Conservation (phyloP, 2,329 filamentous ascomycete species). For the Pseudogymnoascus sp. region DNA sequence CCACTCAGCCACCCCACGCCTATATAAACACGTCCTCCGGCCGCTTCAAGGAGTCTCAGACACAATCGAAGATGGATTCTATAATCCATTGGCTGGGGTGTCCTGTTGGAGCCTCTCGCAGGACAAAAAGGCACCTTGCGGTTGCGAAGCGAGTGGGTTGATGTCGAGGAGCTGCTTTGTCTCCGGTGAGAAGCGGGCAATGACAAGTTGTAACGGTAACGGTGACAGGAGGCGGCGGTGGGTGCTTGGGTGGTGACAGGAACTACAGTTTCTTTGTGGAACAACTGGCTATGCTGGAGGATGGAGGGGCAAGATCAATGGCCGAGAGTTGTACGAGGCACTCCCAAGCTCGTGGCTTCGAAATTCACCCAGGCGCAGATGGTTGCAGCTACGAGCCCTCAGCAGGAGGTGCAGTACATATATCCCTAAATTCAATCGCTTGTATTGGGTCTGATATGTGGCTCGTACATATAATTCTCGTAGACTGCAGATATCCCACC, state of each 20-base stretch:
- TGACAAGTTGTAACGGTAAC: not conserved
- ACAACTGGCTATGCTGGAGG: not conserved
- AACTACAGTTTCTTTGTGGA: not conserved
- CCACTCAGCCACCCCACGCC: not conserved
- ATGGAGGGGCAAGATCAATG: no score
- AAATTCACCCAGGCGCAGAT: not conserved
- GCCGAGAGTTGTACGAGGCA: not conserved
- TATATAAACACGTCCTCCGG: not conserved
- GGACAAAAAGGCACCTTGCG: no score
- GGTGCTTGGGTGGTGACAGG: not conserved
- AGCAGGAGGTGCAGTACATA: not conserved
- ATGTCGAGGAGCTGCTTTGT: not conserved
- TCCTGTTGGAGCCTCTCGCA: no score
- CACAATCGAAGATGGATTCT: no score
- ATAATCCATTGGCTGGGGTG: no score
- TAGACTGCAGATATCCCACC: no score
- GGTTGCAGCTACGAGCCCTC: not conserved
- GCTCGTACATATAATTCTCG: not conserved
- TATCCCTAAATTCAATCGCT: not conserved
- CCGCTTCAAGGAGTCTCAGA: no score
- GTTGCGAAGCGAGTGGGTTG: not conserved
- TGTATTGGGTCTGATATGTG: not conserved
- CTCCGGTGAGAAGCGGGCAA: not conserved
- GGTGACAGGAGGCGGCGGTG: not conserved
- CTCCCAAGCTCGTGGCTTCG: not conserved